A percentile compares a stretch with the other conserved stretches of the same genome.
phyloP scores from a whole-genome alignment of 768 basidiomycete species.

The Chalciporus pseudorubinellus region DNA sequence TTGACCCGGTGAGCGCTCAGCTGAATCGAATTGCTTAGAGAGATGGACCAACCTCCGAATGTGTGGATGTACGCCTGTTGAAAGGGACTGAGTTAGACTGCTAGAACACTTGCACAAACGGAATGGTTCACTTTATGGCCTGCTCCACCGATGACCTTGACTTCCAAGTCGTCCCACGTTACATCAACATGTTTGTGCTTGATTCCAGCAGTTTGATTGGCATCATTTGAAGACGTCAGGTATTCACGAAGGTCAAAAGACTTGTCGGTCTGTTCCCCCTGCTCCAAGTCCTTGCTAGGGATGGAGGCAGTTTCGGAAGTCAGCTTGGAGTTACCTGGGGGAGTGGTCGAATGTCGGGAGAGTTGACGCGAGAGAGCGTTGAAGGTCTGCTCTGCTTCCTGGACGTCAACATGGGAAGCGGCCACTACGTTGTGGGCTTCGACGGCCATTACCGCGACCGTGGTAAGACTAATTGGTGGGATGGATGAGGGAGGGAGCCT shows the following conservation, averaged over 20 bases:
- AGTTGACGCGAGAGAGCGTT: slow-evolving; percentile 47
- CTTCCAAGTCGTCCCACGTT: slow-evolving; percentile 68
- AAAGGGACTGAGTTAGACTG: not conserved
- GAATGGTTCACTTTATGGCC: slow-evolving; percentile 49
- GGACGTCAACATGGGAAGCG: slow-evolving; percentile 44
- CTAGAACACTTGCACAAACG: not conserved
- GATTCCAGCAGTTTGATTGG: slow-evolving; percentile 61
- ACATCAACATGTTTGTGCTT: slow-evolving; percentile 75
- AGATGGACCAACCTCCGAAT: slow-evolving; percentile 48
- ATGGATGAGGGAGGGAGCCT: no score
- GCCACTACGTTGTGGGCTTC: slow-evolving; percentile 23
- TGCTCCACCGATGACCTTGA: slow-evolving; percentile 54
- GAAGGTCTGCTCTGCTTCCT: slow-evolving; percentile 51
- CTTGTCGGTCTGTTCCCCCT: slow-evolving; percentile 35
- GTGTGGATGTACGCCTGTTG: slow-evolving; percentile 52
- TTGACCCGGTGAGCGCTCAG: not conserved
- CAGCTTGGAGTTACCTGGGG: slow-evolving; percentile 11
- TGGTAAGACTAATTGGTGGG: no score
- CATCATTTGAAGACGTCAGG: slow-evolving; percentile 63
- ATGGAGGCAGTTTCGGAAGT: slow-evolving; percentile 26
- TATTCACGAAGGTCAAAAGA: slow-evolving; percentile 68
- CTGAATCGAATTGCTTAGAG: not conserved
- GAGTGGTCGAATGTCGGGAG: slow-evolving; percentile 11
- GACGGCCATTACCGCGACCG: not conserved
- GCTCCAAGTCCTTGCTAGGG: slow-evolving; percentile 37